Conservation (phyloP, 202 grass and related monocot genomes). For the Brachypodium distachyon region DNA sequence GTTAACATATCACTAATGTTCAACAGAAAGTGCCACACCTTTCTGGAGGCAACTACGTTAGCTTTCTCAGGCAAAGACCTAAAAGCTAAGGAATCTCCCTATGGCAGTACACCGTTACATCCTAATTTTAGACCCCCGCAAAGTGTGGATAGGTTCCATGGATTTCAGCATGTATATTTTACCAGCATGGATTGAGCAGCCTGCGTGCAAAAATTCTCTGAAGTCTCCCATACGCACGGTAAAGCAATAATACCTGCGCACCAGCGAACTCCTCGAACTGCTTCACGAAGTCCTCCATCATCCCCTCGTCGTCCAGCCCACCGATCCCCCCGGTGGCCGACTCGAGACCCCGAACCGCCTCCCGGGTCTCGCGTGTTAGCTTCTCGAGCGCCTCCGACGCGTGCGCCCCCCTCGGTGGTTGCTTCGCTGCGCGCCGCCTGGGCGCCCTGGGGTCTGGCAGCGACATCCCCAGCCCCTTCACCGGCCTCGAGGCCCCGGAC, state of each 20-base stretch:
- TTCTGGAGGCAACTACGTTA: background rate
- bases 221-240: background rate
- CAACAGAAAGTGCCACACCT: background rate
- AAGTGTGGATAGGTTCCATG: background rate
- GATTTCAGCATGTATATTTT: background rate
- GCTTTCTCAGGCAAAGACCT: background rate
- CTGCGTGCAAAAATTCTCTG: background rate
- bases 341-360: slow-evolving; percentile 80
- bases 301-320: slow-evolving; percentile 54
- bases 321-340: slow-evolving; percentile 49
- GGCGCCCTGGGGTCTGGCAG: slow-evolving; percentile 58
- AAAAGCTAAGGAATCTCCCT: background rate
- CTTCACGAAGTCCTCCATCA: slow-evolving; percentile 98
- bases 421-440: slow-evolving; percentile 54
- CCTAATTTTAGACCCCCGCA: background rate
- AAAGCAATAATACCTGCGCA: slow-evolving; percentile 41
- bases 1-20: background rate
- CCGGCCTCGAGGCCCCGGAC: slow-evolving; percentile 13
- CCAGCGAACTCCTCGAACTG: slow-evolving; percentile 94
- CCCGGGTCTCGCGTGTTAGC: slow-evolving; percentile 75
- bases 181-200: background rate
- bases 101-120: background rate
- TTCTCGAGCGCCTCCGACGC: slow-evolving; percentile 91
- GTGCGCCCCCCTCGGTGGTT: slow-evolving; percentile 33
- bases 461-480: slow-evolving; percentile 64